Conservation (phyloP, 495 filamentous ascomycete species). For the Aspergillus nidulans region DNA sequence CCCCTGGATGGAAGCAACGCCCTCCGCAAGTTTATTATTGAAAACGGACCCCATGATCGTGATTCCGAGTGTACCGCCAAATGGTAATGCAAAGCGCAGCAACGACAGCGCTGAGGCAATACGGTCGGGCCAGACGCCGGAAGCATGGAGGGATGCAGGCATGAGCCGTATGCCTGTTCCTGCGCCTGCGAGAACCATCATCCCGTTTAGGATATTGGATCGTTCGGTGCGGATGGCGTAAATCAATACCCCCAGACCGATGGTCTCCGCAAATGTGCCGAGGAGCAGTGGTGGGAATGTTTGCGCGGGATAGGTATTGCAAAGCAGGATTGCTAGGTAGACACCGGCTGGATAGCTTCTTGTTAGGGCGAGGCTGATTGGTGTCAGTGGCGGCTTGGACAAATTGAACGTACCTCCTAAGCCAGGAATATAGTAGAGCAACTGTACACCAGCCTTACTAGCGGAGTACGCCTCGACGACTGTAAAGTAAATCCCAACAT, state of each 20-base stretch:
- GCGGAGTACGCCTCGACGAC: conserved; percentile 45
- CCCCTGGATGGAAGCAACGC: not conserved
- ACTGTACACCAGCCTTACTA: conserved; percentile 43
- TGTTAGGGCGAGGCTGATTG: not conserved
- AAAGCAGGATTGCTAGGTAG: conserved; percentile 50
- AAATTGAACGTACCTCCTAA: conserved; percentile 25
- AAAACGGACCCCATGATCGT: conserved; percentile 60
- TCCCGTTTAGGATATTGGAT: conserved; percentile 46
- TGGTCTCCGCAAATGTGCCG: conserved; percentile 43
- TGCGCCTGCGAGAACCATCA: conserved; percentile 55
- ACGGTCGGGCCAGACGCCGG: conserved; percentile 48
- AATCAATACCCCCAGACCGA: conserved; percentile 45
- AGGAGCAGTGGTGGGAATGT: conserved; percentile 49
- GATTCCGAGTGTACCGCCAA: conserved; percentile 55
- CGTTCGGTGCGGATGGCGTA: conserved; percentile 40
- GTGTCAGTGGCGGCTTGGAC: no score
- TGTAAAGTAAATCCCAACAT: conserved; percentile 56
- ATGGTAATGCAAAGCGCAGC: conserved; percentile 45
- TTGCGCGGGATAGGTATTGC: conserved; percentile 52
- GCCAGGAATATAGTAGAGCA: conserved; percentile 48
- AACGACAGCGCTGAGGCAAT: conserved; percentile 50
- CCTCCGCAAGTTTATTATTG: conserved; percentile 42
- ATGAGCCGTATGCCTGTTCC: conserved; percentile 51
- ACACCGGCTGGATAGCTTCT: conserved; percentile 37
- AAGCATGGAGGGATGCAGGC: conserved; percentile 46